phyloP scores from a whole-genome alignment of 371 early-diverging fungal genomes.

The Parasitella parasitica region DNA sequence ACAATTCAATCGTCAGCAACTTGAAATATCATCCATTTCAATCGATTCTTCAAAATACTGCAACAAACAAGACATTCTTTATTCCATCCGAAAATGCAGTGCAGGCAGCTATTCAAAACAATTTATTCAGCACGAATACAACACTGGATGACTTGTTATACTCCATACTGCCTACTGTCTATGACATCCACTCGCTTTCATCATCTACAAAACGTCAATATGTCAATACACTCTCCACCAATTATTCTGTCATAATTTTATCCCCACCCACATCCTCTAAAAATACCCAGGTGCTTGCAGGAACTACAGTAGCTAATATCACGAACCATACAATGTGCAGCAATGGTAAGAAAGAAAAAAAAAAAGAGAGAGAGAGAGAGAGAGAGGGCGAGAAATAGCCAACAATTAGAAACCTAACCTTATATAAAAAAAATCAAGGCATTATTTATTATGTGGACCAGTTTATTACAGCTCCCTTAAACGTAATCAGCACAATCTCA shows the following conservation, averaged over 20 bases:
- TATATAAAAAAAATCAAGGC: no score
- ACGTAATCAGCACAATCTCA: slow-evolving; percentile 25
- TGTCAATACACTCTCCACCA: slow-evolving; percentile 10
- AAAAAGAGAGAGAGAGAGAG: no score
- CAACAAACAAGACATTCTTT: slow-evolving; percentile 6
- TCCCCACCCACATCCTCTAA: slow-evolving; percentile 8
- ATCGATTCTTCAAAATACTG: neutral
- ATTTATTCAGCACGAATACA: slow-evolving; percentile 10
- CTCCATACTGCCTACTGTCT: neutral
- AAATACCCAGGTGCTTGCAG: slow-evolving; percentile 18
- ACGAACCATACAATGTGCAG: slow-evolving; percentile 19
- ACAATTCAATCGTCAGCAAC: neutral
- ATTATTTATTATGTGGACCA: slow-evolving; percentile 27
- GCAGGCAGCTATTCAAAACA: slow-evolving; percentile 7
- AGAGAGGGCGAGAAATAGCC: no score
- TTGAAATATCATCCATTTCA: neutral
- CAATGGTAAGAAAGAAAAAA: slow-evolving; percentile 33
- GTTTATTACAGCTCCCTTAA: slow-evolving; percentile 16
- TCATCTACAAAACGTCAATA: slow-evolving; percentile 14
- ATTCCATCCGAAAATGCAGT: slow-evolving; percentile 17
- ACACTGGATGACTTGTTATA: slow-evolving; percentile 7
- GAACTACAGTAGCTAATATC: slow-evolving; percentile 18
- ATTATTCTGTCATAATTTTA: slow-evolving; percentile 18
- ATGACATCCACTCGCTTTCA: neutral
- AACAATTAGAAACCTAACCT: no score